Conservation (phyloP, 345 rosid genomes). For the Aurinia saxatilis region DNA sequence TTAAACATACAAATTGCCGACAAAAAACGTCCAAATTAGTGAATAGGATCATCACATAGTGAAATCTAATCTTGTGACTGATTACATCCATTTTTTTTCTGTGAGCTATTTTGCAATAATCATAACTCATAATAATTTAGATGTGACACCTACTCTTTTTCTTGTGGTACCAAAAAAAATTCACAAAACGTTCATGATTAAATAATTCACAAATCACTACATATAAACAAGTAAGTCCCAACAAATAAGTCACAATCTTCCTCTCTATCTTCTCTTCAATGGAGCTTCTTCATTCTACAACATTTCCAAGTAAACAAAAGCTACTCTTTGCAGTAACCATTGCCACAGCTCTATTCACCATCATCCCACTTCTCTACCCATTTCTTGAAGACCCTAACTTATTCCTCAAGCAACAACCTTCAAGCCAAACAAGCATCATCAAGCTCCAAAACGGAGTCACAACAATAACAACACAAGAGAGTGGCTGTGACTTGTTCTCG, state of each 20-base stretch:
- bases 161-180: neutral
- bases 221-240: no score
- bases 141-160: constrained; percentile 20
- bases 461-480: neutral
- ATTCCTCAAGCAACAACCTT: constrained; percentile 26
- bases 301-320: constrained; percentile 22
- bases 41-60: constrained; percentile 14
- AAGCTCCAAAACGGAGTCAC: constrained; percentile 12
- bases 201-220: neutral
- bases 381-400: constrained; percentile 31
- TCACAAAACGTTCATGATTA: neutral
- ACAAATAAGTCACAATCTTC: no score
- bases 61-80: neutral
- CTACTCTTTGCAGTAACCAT: constrained; percentile 22
- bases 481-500: constrained; percentile 53
- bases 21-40: constrained; percentile 13
- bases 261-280: constrained; percentile 15
- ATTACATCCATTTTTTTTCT: neutral
- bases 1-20: constrained; percentile 21
- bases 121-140: constrained; percentile 11
- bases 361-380: constrained; percentile 29
- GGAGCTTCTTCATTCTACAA: constrained; percentile 30
- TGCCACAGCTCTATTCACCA: constrained; percentile 22
- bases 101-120: constrained; percentile 7
- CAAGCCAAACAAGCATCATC: constrained; percentile 15